Percentiles rank a stretch among this genome's conserved stretches.
These are phyloP conservation scores for Marsdenia floribunda DNA, from an alignment of 257 asterid species.

Conservation along the genomic window DNA sequence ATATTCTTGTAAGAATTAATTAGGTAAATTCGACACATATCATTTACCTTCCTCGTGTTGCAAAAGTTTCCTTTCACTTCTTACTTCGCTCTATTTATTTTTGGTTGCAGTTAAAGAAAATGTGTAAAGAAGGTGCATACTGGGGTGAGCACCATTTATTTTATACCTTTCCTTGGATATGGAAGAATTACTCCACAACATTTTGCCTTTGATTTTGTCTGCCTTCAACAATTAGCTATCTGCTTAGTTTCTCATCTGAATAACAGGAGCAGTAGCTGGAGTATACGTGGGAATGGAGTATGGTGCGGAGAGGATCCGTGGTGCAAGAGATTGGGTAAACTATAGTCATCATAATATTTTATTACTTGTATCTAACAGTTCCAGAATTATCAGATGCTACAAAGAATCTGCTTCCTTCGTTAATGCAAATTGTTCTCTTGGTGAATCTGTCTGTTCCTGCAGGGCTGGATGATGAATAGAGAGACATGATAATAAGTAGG, in stretches of 20 bases:
- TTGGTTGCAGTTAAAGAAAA: conserved; percentile 67
- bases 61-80: neutral
- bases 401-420: neutral
- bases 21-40: too few species aligned
- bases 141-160: conserved; percentile 61
- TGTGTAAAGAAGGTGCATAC: conserved; percentile 91
- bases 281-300: conserved; percentile 69
- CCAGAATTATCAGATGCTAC: neutral
- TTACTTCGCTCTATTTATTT: conserved; percentile 13
- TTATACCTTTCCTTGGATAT: neutral
- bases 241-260: conserved; percentile 7
- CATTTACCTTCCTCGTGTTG: neutral
- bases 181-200: neutral
- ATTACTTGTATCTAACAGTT: neutral
- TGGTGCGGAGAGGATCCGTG: conserved; percentile 64
- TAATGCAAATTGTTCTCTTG: neutral
- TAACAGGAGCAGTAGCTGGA: conserved; percentile 76
- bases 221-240: neutral
- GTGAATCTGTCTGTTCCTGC: too few species aligned
- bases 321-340: conserved; percentile 82
- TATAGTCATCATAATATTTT: neutral
- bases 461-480: neutral
- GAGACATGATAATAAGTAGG: neutral
- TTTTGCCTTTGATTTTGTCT: neutral
- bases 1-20: too few species aligned